These are phyloP conservation scores for Dactylorhiza incarnata DNA, from an alignment of 106 monocot genomes.

Conservation along the genomic window DNA sequence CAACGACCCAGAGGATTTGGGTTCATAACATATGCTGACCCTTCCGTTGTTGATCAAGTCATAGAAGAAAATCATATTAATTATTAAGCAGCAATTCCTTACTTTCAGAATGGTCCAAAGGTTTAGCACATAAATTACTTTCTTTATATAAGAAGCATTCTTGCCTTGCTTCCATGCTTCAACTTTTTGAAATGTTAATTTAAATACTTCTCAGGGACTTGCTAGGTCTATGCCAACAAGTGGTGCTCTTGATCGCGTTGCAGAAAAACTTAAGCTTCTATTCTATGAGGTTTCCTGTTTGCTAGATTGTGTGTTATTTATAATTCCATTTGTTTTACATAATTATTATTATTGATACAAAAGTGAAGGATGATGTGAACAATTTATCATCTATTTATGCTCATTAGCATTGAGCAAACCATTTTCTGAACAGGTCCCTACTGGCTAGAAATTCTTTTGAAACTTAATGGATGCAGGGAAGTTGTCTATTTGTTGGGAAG, in stretches of 20 bases:
- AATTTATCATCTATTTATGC: background rate
- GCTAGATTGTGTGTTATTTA: too few relatives aligned
- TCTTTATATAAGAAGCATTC: background rate
- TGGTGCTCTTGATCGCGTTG: conserved; percentile 93
- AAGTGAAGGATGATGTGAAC: background rate
- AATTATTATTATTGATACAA: background rate
- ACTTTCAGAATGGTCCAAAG: conserved; percentile 84
- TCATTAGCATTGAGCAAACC: background rate
- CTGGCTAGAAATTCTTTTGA: conserved; percentile 99
- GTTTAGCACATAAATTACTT: conserved; percentile 14
- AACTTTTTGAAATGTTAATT: background rate
- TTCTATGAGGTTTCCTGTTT: conserved; percentile 74
- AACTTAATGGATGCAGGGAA: conserved; percentile 97
- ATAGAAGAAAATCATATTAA: conserved; percentile 57
- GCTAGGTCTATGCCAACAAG: conserved; percentile 99
- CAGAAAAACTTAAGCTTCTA: conserved; percentile 78
- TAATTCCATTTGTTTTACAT: too few relatives aligned
- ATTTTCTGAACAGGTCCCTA: conserved; percentile 59
- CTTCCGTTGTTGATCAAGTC: conserved; percentile 77
- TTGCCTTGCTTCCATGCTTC: background rate
- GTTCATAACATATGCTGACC: conserved; percentile 67
- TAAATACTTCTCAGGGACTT: conserved; percentile 54
- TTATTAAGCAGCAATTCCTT: conserved; percentile 85
- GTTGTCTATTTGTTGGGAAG: conserved; percentile 94
- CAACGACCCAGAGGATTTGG: conserved; percentile 86